Evolutionary conservation across 2,329 filamentous ascomycete species (phyloP), one percentile per base, ranked within the genome.

Genomic region (Fusarium sp.): DNA sequence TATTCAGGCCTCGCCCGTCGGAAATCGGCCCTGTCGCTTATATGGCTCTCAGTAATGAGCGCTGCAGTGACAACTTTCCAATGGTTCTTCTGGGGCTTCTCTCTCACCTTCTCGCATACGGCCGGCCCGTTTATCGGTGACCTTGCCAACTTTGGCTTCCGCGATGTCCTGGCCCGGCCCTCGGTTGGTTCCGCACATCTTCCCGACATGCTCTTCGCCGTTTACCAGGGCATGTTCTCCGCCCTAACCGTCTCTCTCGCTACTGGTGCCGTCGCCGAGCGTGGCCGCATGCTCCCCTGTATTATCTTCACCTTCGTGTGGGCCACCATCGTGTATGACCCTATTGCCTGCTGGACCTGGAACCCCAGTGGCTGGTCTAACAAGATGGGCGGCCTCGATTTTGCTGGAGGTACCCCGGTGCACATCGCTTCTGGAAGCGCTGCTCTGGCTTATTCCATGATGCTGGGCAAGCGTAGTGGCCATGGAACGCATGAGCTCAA

Each of bases 341-440:
- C 94, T 5, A 95, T 97, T 79, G 95, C 95, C 50, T 97, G 94
- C 87, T 97, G 95, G 95, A 97, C 93, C 14, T 97, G 95, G 95
- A 97, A 97, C 80, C 82, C 92, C 2, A 85, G 85, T 36, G 95
- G 95, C 28, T 97, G 95, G 95, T 90, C 91, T 18, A 92, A 88
- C 82, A 86, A 89, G 73, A 88, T 97, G 83, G 94, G 94, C 51
- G 93, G 93, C 33, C 88, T 97, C 48, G 95, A 97, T 82, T 97
- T 96, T 78, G 95, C 95, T 28, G 94, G 95, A 71, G 95, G 95
- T 77, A 97, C 94, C 5, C 95, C 95, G 0, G 95, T 97, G 60
- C 95, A 97, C 81, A 96, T 97, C 76, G 86, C 93, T 4, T 95
- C 93, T 6, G 95, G 95, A 56, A 89, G 89, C 48, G 93, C 95